phyloP scores from a whole-genome alignment of 2,329 filamentous ascomycete genomes.

The Pseudogymnoascus sp. region DNA sequence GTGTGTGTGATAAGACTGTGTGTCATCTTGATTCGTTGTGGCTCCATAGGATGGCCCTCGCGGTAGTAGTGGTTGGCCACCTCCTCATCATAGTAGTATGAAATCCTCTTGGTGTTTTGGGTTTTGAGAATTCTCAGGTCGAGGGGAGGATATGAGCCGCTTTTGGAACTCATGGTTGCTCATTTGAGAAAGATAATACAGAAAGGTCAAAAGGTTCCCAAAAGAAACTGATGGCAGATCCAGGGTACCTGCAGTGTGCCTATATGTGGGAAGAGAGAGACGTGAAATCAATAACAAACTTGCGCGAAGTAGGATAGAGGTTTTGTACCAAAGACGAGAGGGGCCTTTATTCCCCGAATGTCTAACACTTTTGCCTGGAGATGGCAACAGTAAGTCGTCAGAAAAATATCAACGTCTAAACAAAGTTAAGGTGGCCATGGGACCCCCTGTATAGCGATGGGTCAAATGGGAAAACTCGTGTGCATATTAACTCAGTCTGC shows the following conservation, averaged over 20 bases:
- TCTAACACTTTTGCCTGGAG: background rate
- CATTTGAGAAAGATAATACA: background rate
- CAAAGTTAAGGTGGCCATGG: background rate
- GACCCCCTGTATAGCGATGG: background rate
- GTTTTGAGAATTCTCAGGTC: background rate
- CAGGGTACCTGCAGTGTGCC: background rate
- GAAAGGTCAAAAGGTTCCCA: background rate
- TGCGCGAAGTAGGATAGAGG: background rate
- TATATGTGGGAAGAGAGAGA: too few species aligned
- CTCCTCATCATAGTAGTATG: conserved; percentile 97
- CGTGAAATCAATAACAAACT: background rate
- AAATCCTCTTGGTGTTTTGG: conserved; percentile 62
- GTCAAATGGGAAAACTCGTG: background rate
- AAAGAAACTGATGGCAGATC: background rate
- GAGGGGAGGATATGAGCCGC: background rate
- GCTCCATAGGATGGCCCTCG: conserved; percentile 98
- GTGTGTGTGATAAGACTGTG: conserved; percentile 96
- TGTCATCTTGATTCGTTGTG: conserved; percentile 86
- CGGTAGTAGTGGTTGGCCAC: conserved; percentile 98
- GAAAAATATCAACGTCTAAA: background rate
- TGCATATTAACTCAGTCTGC: background rate
- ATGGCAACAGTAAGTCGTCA: background rate
- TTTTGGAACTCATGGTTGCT: background rate
- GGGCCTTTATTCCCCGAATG: background rate
- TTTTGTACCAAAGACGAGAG: background rate